phyloP scores from a whole-genome alignment of 2,329 filamentous ascomycete species.

The Endoconidiophora polonica region DNA sequence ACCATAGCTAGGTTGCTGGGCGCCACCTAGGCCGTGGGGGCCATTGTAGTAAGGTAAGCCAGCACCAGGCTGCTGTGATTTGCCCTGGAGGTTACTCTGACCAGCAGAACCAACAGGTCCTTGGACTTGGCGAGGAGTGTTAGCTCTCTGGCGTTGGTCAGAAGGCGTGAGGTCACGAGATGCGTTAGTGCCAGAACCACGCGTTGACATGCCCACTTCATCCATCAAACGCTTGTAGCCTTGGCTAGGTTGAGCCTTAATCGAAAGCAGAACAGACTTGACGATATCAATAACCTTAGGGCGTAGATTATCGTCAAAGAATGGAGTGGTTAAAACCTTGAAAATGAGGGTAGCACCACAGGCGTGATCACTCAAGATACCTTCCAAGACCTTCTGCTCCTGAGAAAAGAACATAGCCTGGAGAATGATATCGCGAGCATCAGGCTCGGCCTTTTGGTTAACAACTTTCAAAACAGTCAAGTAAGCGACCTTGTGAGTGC shows the following conservation, averaged over 20 bases:
- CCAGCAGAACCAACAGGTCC: constrained; percentile 27
- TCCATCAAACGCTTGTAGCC: constrained; percentile 99
- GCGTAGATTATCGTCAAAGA: constrained; percentile 86
- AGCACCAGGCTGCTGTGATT: not conserved
- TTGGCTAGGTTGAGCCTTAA: constrained; percentile 87
- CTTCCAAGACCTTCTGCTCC: constrained; percentile 72
- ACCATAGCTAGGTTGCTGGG: constrained; percentile 17
- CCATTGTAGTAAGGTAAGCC: constrained; percentile 37
- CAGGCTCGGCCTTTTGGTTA: constrained; percentile 88
- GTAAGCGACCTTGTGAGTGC: constrained; percentile 97
- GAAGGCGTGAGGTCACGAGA: constrained; percentile 28
- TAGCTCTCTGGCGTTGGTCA: constrained; percentile 37
- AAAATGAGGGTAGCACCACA: constrained; percentile 94
- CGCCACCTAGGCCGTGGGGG: not conserved
- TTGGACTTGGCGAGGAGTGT: constrained; percentile 35
- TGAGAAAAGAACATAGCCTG: constrained; percentile 84
- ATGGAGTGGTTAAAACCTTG: constrained; percentile 93
- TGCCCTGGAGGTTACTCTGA: constrained; percentile 18
- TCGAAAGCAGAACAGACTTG: constrained; percentile 68
- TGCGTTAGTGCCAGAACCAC: constrained; percentile 27
- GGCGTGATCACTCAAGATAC: constrained; percentile 77
- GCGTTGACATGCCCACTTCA: constrained; percentile 76
- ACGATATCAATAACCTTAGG: constrained; percentile 82
- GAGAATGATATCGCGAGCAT: constrained; percentile 78
- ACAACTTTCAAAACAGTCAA: constrained; percentile 95